A percentile compares a stretch with the other conserved stretches of the same genome.
phyloP scores from a whole-genome alignment of 192 early-diverging fungal genomes.

The Lobosporangium transversale region DNA sequence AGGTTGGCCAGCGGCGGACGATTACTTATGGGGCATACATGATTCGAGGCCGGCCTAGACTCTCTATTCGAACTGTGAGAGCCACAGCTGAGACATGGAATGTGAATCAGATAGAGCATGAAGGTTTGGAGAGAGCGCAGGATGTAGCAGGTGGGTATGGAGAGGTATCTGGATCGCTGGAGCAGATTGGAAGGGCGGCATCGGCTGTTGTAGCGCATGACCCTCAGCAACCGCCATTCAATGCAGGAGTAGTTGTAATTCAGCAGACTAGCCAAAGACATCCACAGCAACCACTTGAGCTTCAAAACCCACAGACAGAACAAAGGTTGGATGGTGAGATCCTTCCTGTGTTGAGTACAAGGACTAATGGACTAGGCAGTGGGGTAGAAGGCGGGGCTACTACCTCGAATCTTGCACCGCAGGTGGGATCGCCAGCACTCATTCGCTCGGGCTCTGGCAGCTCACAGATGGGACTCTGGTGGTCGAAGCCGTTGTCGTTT shows the following conservation, averaged over 20 bases:
- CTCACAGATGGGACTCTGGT: conserved; percentile 1
- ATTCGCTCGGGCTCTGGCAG: conserved; percentile 3
- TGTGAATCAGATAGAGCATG: no score
- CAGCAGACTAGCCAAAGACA: conserved; percentile 34
- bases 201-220: conserved; percentile 19
- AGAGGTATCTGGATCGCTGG: not conserved
- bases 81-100: no score
- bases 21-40: conserved; percentile 47
- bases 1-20: conserved; percentile 20
- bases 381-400: not conserved
- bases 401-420: conserved; percentile 23
- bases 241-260: conserved; percentile 1
- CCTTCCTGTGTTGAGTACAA: not conserved
- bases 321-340: conserved; percentile 19
- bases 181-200: conserved; percentile 12
- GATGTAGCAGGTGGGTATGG: no score
- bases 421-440: conserved; percentile 21
- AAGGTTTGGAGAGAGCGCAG: no score
- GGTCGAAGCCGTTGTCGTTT: conserved; percentile 1
- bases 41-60: conserved; percentile 34
- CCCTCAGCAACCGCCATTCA: conserved; percentile 36
- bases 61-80: conserved; percentile 7
- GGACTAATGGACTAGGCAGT: not conserved
- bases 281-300: conserved; percentile 43
- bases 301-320: conserved; percentile 40